Percentiles rank a stretch among this genome's conserved stretches.
Conservation (phyloP, 164 flowering plant species). For the Magnolia officinalis region DNA sequence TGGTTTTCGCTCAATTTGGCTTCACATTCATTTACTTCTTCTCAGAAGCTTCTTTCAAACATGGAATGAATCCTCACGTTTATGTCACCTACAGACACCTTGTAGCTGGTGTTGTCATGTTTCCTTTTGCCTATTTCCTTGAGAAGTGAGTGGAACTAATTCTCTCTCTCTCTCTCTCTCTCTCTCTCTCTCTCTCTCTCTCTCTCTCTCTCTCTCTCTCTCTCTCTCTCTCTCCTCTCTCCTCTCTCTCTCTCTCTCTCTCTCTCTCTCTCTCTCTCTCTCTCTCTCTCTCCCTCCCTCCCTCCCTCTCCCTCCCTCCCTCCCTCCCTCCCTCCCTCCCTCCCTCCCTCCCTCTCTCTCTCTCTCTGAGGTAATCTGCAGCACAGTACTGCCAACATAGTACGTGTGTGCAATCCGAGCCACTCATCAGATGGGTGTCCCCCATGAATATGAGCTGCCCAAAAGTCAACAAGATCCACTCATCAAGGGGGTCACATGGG, state of each 20-base stretch:
- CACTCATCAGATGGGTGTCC: too few species aligned
- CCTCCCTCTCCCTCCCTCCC: too few species aligned
- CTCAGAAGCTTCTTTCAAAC: constrained; percentile 78
- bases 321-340: background rate
- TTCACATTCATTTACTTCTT: constrained; percentile 65
- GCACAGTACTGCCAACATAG: too few species aligned
- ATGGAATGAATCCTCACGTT: constrained; percentile 84
- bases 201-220: constrained; percentile 4
- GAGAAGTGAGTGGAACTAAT: constrained; percentile 49
- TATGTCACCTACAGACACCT: constrained; percentile 62
- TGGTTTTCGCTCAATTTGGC: constrained; percentile 62
- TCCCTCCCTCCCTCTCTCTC: too few species aligned
- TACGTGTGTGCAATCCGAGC: too few species aligned
- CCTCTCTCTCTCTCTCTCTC: constrained; percentile 1
- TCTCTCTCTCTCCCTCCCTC: constrained; percentile 3
- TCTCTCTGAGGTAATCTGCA: too few species aligned
- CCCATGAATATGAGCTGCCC: too few species aligned
- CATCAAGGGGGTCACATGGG: too few species aligned
- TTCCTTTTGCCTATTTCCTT: constrained; percentile 76
- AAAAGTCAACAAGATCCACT: too few species aligned
- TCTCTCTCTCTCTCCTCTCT: constrained; percentile 3
- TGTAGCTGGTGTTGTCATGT: constrained; percentile 43
- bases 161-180: constrained; percentile 2
- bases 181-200: constrained; percentile 6
- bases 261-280: constrained; percentile 6